Conservation (phyloP, 139 green algal genomes). For the Auxenochlorella pyrenoidosa region DNA sequence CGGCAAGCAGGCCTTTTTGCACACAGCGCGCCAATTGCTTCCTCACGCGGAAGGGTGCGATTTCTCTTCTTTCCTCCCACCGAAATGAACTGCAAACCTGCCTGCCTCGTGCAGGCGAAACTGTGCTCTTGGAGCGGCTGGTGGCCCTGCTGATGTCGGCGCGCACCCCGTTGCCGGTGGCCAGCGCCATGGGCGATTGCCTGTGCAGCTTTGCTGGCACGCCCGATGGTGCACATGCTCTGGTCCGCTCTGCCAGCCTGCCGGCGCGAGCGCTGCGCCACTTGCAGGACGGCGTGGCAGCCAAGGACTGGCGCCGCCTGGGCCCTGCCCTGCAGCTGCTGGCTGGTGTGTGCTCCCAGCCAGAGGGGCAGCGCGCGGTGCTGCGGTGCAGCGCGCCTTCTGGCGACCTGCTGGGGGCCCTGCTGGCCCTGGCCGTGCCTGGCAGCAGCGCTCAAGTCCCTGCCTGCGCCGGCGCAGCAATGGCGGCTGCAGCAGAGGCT, state of each 20-base stretch:
- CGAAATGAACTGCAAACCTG: background rate
- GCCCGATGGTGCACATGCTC: background rate
- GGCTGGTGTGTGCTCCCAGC: conserved; percentile 4
- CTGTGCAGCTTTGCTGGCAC: conserved; percentile 15
- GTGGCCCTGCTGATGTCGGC: background rate
- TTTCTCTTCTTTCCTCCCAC: too few relatives aligned
- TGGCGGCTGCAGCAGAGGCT: background rate
- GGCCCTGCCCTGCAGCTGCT: background rate
- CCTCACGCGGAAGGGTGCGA: background rate
- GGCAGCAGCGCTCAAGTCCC: background rate
- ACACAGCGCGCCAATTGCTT: too few relatives aligned
- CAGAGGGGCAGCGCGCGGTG: background rate
- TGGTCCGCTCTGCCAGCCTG: background rate
- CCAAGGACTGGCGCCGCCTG: conserved; percentile 5
- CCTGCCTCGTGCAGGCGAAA: background rate
- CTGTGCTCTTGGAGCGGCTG: background rate
- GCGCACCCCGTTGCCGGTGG: background rate
- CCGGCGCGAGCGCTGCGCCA: background rate
- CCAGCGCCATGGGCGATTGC: background rate
- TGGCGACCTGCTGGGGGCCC: background rate
- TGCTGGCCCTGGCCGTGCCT: conserved; percentile 5
- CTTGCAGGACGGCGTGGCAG: background rate
- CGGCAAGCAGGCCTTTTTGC: background rate
- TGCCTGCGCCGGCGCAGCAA: background rate
- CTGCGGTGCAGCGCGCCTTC: background rate